These are phyloP conservation scores for Willaertia magna DNA, from an alignment of 208 protist species.

Conservation along the genomic window DNA sequence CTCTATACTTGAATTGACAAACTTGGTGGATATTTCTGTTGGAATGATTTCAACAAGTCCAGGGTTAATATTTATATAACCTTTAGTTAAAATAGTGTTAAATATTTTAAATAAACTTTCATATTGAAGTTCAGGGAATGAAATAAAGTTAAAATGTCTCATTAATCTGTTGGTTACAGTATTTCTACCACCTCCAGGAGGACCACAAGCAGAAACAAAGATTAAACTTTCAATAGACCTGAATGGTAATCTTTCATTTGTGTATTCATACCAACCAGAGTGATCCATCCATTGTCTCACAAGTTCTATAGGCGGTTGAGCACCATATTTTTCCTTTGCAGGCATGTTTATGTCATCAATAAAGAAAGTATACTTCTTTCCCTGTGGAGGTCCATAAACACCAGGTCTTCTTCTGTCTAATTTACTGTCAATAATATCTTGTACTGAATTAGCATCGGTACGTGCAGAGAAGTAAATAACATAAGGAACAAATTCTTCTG, in stretches of 20 bases:
- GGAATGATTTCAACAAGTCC: neutral
- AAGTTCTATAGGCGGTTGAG: slow-evolving; percentile 96
- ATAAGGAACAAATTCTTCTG: slow-evolving; percentile 80
- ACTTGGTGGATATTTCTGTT: slow-evolving; percentile 31
- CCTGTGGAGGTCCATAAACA: slow-evolving; percentile 88
- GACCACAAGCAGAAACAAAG: slow-evolving; percentile 85
- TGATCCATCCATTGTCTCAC: slow-evolving; percentile 96
- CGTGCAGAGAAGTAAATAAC: slow-evolving; percentile 93
- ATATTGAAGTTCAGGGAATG: slow-evolving; percentile 84
- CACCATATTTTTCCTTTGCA: slow-evolving; percentile 85
- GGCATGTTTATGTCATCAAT: slow-evolving; percentile 99
- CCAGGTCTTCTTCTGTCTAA: slow-evolving; percentile 86
- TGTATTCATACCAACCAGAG: slow-evolving; percentile 85
- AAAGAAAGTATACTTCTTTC: slow-evolving; percentile 88
- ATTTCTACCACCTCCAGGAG: slow-evolving; percentile 87
- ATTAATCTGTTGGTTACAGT: slow-evolving; percentile 86
- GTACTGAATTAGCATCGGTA: slow-evolving; percentile 88
- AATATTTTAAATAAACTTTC: slow-evolving; percentile 88
- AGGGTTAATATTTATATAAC: slow-evolving; percentile 66
- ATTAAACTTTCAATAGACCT: slow-evolving; percentile 85
- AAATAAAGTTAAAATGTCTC: slow-evolving; percentile 94
- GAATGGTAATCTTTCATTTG: slow-evolving; percentile 69
- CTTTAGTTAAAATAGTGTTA: slow-evolving; percentile 67
- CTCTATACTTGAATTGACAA: slow-evolving; percentile 81
- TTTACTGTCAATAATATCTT: slow-evolving; percentile 92